Percentiles rank a stretch among this genome's conserved stretches.
These are phyloP conservation scores for Fusarium verrucosum DNA, from an alignment of 2,329 filamentous ascomycete species.

Conservation along the genomic window DNA sequence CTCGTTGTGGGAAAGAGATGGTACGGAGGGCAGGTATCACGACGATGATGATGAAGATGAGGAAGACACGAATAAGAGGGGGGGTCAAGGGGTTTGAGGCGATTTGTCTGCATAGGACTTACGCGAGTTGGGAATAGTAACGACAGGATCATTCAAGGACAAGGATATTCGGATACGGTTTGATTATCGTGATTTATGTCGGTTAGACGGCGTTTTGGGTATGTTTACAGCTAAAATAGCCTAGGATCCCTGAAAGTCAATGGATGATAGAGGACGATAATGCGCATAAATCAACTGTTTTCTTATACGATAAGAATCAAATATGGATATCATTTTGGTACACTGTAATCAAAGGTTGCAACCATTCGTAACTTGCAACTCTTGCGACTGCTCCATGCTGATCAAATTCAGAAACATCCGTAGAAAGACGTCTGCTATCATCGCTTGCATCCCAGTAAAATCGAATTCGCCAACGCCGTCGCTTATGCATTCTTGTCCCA, in stretches of 20 bases:
- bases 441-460: constrained; percentile 29
- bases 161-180: neutral
- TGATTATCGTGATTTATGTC: constrained; percentile 2
- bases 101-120: neutral
- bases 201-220: constrained; percentile 40
- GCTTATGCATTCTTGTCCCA: constrained; percentile 40
- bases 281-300: constrained; percentile 1
- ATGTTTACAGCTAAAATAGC: constrained; percentile 1
- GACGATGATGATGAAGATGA: constrained; percentile 45
- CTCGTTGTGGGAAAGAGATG: constrained; percentile 62
- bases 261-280: constrained; percentile 3
- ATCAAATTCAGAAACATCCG: neutral
- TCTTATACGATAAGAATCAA: constrained; percentile 17
- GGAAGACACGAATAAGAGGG: constrained; percentile 32
- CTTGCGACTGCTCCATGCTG: neutral
- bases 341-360: constrained; percentile 11
- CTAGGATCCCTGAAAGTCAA: neutral
- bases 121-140: constrained; percentile 7
- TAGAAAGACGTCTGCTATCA: constrained; percentile 1
- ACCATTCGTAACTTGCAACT: constrained; percentile 16
- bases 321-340: constrained; percentile 39
- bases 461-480: constrained; percentile 44
- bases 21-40: constrained; percentile 48
- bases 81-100: constrained; percentile 6
- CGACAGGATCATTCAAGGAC: neutral